Evolutionary conservation across 371 early-diverging fungal genomes (phyloP).

Genomic region (Fennellomyces sp.): DNA sequence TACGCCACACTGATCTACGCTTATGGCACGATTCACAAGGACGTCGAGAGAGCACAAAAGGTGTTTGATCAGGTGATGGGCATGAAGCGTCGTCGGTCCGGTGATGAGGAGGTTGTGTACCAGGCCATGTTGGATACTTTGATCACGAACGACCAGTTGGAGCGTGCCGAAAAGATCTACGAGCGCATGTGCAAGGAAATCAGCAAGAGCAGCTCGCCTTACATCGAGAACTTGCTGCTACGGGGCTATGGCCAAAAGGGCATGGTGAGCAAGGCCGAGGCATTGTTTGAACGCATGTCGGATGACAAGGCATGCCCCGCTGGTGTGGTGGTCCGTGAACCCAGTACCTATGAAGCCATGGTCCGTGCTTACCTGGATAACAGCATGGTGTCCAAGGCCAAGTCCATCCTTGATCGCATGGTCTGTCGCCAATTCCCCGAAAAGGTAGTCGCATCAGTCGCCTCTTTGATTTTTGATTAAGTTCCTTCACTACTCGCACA

Average conservation of each 20-base stretch:
- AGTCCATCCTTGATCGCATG: constrained; percentile 40
- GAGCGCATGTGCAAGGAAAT: constrained; percentile 26
- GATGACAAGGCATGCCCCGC: constrained; percentile 36
- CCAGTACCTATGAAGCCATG: constrained; percentile 70
- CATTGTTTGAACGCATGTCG: constrained; percentile 57
- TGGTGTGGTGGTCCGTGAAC: constrained; percentile 45
- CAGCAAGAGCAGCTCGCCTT: constrained; percentile 50
- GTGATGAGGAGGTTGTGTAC: constrained; percentile 54
- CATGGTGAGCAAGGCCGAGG: constrained; percentile 45
- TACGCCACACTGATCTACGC: constrained; percentile 64
- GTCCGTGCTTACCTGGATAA: constrained; percentile 58
- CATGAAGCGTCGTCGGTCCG: constrained; percentile 19
- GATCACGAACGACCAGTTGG: constrained; percentile 46
- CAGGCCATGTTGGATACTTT: constrained; percentile 63
- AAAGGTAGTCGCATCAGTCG: constrained; percentile 44
- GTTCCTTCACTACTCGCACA: too few relatives aligned
- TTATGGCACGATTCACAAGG: constrained; percentile 59
- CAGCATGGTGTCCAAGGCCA: constrained; percentile 44
- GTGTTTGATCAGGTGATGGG: constrained; percentile 49
- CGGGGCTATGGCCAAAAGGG: constrained; percentile 60
- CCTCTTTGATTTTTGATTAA: constrained; percentile 24
- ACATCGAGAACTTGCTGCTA: constrained; percentile 66
- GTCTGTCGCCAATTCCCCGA: constrained; percentile 50
- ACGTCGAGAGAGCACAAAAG: constrained; percentile 50
- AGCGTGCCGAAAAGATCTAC: constrained; percentile 51